phyloP scores from a whole-genome alignment of 768 basidiomycete species.

The Boletales sp. region DNA sequence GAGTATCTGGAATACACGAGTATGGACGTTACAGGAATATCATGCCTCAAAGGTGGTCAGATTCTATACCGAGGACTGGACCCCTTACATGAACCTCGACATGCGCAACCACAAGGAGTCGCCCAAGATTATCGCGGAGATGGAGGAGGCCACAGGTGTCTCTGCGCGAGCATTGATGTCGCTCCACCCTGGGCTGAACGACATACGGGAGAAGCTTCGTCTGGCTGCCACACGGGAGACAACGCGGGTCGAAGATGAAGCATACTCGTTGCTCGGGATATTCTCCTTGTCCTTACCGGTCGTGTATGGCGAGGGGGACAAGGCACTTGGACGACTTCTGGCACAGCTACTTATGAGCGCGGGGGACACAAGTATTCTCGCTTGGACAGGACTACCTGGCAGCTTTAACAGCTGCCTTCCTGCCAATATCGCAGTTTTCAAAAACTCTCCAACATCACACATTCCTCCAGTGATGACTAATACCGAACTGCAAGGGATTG shows the following conservation, averaged over 20 bases:
- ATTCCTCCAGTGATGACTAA: too few relatives aligned
- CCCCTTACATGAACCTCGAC: conserved; percentile 3
- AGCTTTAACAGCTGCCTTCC: too few relatives aligned
- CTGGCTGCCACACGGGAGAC: conserved; percentile 8
- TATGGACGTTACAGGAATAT: conserved; percentile 10
- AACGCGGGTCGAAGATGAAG: conserved; percentile 7
- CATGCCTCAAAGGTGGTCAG: conserved; percentile 7
- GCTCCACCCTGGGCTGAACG: neutral
- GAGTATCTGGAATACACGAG: conserved; percentile 3
- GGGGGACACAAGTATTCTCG: too few relatives aligned
- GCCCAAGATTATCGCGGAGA: conserved; percentile 2
- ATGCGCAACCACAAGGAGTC: conserved; percentile 9
- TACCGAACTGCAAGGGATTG: too few relatives aligned
- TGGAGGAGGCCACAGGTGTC: conserved; percentile 6
- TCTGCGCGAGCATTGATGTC: neutral
- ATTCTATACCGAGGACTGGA: conserved; percentile 13
- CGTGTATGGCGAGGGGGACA: conserved; percentile 6
- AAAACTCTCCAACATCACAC: too few relatives aligned
- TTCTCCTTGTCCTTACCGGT: conserved; percentile 6
- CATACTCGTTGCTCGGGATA: conserved; percentile 7
- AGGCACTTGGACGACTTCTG: too few relatives aligned
- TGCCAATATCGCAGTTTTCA: too few relatives aligned
- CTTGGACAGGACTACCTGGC: too few relatives aligned
- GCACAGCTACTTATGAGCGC: too few relatives aligned
- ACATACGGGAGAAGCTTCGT: conserved; percentile 6